Conservation (phyloP, 768 basidiomycete genomes). For the Cyclocybe aegerita region DNA sequence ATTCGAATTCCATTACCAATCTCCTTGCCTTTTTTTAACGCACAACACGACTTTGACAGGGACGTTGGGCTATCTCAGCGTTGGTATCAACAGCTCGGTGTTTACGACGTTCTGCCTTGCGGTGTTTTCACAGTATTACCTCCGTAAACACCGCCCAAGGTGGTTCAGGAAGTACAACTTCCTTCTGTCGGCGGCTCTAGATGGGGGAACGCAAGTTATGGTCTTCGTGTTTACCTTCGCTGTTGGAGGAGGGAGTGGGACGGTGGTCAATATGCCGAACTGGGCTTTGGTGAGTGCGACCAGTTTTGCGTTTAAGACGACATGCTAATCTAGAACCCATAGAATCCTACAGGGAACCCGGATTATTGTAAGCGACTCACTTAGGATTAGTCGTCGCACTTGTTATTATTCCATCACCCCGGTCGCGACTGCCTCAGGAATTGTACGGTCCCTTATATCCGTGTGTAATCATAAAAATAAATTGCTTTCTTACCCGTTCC, state of each 20-base stretch:
- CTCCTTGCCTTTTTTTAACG: not conserved
- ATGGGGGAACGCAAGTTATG: conserved; percentile 53
- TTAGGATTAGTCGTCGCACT: not conserved
- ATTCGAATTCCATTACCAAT: not conserved
- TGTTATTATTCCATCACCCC: too few relatives aligned
- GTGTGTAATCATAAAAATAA: too few relatives aligned
- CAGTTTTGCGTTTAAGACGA: not conserved
- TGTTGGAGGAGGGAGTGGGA: conserved; percentile 43
- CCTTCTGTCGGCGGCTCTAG: conserved; percentile 49
- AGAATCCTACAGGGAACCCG: conserved; percentile 25
- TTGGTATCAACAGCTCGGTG: conserved; percentile 57
- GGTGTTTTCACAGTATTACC: conserved; percentile 46
- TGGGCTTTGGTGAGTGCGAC: conserved; percentile 13
- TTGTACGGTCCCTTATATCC: too few relatives aligned
- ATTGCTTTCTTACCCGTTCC: too few relatives aligned
- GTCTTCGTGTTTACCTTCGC: conserved; percentile 45
- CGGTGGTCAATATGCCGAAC: conserved; percentile 6
- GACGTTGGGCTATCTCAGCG: conserved; percentile 47
- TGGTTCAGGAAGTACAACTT: conserved; percentile 56
- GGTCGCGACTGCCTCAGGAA: too few relatives aligned
- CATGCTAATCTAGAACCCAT: not conserved
- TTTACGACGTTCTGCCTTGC: conserved; percentile 45
- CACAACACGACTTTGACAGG: conserved; percentile 19
- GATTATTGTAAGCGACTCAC: conserved; percentile 26
- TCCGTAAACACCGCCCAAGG: conserved; percentile 38